Evolutionary conservation across 163 green algal genomes (phyloP).

Genomic region (Coccomyxa subellipsoidea): DNA sequence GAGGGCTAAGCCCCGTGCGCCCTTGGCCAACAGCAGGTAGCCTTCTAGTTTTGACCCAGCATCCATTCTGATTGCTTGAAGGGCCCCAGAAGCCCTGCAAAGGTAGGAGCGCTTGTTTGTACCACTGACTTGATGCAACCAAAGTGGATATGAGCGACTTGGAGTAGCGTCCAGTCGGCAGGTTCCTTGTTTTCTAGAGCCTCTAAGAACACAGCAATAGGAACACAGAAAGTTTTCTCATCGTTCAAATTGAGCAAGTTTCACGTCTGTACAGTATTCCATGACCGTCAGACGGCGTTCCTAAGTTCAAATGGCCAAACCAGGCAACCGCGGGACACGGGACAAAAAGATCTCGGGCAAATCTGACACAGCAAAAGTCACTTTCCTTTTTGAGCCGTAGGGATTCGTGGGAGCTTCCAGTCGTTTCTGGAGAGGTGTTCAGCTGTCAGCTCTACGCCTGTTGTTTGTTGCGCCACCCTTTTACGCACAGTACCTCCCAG

Average conservation of each 20-base stretch:
- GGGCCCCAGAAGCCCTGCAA: background rate
- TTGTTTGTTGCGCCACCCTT: background rate
- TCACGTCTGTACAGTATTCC: no score
- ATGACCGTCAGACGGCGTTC: background rate
- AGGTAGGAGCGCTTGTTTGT: background rate
- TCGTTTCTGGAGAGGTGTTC: background rate
- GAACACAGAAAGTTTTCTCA: background rate
- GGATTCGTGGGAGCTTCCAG: background rate
- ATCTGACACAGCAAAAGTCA: background rate
- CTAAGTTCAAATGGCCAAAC: background rate
- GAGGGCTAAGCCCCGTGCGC: conserved; percentile 43
- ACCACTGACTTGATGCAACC: background rate
- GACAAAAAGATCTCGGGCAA: background rate
- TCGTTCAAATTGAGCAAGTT: no score
- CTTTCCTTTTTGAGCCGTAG: background rate
- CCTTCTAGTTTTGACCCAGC: conserved; percentile 58
- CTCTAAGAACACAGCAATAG: background rate
- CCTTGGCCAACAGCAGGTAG: conserved; percentile 70
- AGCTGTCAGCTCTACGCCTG: background rate
- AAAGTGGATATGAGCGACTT: background rate
- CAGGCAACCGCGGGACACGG: background rate
- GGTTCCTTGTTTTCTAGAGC: background rate
- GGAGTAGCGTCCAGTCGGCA: background rate
- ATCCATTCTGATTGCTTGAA: conserved; percentile 31
- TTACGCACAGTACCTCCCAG: background rate